These are phyloP conservation scores for Zygoascus meyerae DNA, from an alignment of 1,139 yeast species.

Conservation along the genomic window DNA sequence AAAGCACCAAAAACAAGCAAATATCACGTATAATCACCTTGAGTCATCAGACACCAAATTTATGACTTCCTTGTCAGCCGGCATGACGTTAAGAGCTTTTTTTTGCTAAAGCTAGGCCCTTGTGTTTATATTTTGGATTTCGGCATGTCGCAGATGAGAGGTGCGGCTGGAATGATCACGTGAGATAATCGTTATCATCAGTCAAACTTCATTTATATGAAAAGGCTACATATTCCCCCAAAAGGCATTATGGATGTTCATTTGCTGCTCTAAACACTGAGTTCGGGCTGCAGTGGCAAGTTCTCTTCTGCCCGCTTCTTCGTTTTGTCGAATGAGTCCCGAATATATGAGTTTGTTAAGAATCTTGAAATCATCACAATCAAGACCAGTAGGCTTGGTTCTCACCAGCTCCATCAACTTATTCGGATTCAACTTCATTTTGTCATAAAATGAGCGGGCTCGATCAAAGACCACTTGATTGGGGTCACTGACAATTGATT, in stretches of 20 bases:
- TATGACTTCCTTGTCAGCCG: no score
- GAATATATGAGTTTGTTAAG: conserved; percentile 25
- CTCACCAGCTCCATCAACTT: conserved; percentile 23
- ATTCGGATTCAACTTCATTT: conserved; percentile 36
- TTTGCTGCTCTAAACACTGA: conserved; percentile 22
- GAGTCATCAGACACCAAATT: no score
- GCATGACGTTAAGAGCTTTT: no score
- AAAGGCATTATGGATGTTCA: conserved; percentile 22
- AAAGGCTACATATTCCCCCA: conserved; percentile 17
- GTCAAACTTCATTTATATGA: not conserved
- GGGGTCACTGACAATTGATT: conserved; percentile 54
- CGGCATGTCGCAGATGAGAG: no score
- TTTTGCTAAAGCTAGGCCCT: no score
- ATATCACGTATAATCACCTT: no score
- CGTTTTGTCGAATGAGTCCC: conserved; percentile 24
- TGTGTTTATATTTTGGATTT: no score
- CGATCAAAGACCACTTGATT: conserved; percentile 54
- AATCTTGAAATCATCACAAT: conserved; percentile 27
- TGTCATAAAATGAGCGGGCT: conserved; percentile 54
- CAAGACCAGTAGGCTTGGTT: conserved; percentile 16
- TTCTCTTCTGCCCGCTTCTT: conserved; percentile 25
- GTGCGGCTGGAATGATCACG: no score
- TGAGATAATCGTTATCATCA: no score
- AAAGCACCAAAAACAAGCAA: no score
- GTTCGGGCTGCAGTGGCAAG: conserved; percentile 24